A percentile compares a stretch with the other conserved stretches of the same genome.
phyloP scores from a whole-genome alignment of 1,284 basidiomycete species.

The Thecaphora thlaspeos region DNA sequence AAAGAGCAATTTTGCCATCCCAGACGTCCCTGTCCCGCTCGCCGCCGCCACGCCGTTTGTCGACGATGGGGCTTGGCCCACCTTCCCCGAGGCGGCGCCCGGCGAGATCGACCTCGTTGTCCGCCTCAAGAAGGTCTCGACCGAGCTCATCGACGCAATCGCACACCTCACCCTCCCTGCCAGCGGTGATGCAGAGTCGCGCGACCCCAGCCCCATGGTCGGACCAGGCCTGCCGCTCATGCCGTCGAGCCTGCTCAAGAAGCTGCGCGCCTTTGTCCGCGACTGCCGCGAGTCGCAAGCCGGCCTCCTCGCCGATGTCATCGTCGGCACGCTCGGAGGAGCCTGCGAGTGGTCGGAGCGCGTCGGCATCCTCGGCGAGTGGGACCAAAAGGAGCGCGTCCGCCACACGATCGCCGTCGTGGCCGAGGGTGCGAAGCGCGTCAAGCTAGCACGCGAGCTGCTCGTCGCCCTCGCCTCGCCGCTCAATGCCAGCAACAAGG shows the following conservation, averaged over 20 bases:
- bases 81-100: slow-evolving; percentile 25
- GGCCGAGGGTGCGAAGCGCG: slow-evolving; percentile 40
- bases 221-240: slow-evolving; percentile 46
- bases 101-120: slow-evolving; percentile 33
- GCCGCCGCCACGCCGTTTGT: slow-evolving; percentile 44
- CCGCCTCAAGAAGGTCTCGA: slow-evolving; percentile 37
- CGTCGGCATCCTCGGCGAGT: slow-evolving; percentile 46
- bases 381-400: slow-evolving; percentile 44
- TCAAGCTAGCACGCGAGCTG: slow-evolving; percentile 49
- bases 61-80: slow-evolving; percentile 37
- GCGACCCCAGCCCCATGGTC: slow-evolving; percentile 25
- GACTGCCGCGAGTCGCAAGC: slow-evolving; percentile 42
- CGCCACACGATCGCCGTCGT: slow-evolving; percentile 39
- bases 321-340: slow-evolving; percentile 53
- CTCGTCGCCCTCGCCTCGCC: slow-evolving; percentile 42
- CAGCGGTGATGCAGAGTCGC: slow-evolving; percentile 3
- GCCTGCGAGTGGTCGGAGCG: slow-evolving; percentile 54
- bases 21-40: slow-evolving; percentile 46
- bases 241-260: slow-evolving; percentile 42
- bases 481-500: slow-evolving; percentile 45
- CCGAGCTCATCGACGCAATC: slow-evolving; percentile 42
- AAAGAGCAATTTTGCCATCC: slow-evolving; percentile 42
- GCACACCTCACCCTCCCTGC: slow-evolving; percentile 27
- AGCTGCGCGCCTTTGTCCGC: slow-evolving; percentile 42
- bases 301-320: slow-evolving; percentile 47